Evolutionary conservation across 2,329 filamentous ascomycete genomes (phyloP), one percentile per base, ranked within the genome.

Genomic region (Colletotrichum magnum): DNA sequence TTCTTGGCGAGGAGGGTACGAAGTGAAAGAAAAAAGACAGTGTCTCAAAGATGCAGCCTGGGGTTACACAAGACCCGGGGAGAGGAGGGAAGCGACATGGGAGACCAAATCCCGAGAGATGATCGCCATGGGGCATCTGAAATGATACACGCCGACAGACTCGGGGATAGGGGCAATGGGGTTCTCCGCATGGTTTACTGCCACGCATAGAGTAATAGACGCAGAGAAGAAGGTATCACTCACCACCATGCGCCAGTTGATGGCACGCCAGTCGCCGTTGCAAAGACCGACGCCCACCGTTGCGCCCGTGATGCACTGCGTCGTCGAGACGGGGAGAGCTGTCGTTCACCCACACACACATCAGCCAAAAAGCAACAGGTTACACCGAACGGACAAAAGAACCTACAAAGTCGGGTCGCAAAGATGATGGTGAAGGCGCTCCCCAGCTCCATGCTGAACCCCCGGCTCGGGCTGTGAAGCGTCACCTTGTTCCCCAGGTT

Each of bases 211-310:
- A 24, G 21, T 24, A 24, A 24, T 24, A 24, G 21, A 24, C 21
- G 21, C 21, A 24, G 21, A 24, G 21, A 24, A 24, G 21, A 24
- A 24, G 21, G 21, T 9, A 36, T 28, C 26, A 56, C 53, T 43
- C 21, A 56, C 53, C 5, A 90, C 85, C 83, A 89, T 88, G 69
- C 87, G 84, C 86, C 87, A 91, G 80, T 90, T 91, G 74, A 90
- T 87, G 32, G 87, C 85, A 56, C 84, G 83, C 82, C 84, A 85
- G 53, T 84, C 85, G 28, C 88, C 88, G 54, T 87, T 88, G 79
- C 87, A 89, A 18, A 90, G 84, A 68, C 88, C 89, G 58, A 90
- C 88, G 69, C 88, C 88, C 53, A 90, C 88, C 21, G 88, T 90
- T 50, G 88, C 86, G 54, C 88, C 88, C 50, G 85, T 88, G 73